Conservation (phyloP, 2,329 filamentous ascomycete species). For the Pezicula rhizophila region DNA sequence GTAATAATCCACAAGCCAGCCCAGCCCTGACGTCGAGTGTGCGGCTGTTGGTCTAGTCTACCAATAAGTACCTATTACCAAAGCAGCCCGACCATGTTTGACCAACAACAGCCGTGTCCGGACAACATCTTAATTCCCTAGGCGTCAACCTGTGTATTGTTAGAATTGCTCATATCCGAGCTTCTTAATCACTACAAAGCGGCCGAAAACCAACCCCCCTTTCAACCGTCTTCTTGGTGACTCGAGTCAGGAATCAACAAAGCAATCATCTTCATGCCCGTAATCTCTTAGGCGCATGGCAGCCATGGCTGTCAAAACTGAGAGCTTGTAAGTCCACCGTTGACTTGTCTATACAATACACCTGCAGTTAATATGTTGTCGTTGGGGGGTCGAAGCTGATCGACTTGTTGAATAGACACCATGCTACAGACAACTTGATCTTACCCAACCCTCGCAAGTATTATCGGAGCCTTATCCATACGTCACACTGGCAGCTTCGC, state of each 20-base stretch:
- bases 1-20: no score
- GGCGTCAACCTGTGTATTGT: no score
- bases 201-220: neutral
- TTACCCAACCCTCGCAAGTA: slow-evolving; percentile 56
- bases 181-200: no score
- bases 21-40: no score
- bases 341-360: neutral
- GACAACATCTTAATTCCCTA: no score
- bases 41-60: no score
- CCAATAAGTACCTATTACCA: no score
- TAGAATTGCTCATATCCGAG: no score
- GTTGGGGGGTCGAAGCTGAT: neutral
- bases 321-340: slow-evolving; percentile 40
- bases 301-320: slow-evolving; percentile 50
- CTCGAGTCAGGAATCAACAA: slow-evolving; percentile 3
- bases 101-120: no score
- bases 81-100: no score
- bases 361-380: neutral
- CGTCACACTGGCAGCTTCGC: slow-evolving; percentile 79
- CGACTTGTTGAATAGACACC: slow-evolving; percentile 40
- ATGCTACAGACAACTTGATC: slow-evolving; percentile 61
- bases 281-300: slow-evolving; percentile 21
- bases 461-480: slow-evolving; percentile 60
- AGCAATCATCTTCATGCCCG: slow-evolving; percentile 23
- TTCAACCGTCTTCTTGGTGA: neutral